Percentiles rank a stretch among this genome's conserved stretches.
Conservation (phyloP, 768 basidiomycete genomes). For the Daedaleopsis nitida region DNA sequence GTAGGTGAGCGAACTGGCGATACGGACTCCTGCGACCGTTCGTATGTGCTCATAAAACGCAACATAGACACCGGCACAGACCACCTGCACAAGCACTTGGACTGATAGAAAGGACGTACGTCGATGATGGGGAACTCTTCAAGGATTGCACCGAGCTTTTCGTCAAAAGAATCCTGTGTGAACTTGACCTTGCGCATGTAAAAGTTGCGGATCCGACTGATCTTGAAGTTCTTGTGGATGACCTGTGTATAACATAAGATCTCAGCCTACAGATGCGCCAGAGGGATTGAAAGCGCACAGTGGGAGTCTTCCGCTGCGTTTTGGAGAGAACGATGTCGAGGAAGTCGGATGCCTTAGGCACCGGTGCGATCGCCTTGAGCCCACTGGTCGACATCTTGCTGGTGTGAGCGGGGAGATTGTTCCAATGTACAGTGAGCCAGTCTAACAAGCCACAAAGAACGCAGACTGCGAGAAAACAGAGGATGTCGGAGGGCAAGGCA, state of each 20-base stretch:
- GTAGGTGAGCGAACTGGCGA: not conserved
- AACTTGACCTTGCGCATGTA: constrained; percentile 99
- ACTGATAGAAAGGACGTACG: constrained; percentile 49
- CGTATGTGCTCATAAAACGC: not conserved
- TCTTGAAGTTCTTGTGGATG: constrained; percentile 99
- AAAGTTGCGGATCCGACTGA: constrained; percentile 95
- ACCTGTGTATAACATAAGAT: constrained; percentile 49
- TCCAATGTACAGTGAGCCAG: too few species aligned
- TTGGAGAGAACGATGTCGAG: constrained; percentile 91
- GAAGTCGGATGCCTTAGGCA: constrained; percentile 94
- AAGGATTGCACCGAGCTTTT: constrained; percentile 91
- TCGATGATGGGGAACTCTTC: constrained; percentile 98
- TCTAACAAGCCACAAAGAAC: too few species aligned
- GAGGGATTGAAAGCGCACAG: constrained; percentile 47
- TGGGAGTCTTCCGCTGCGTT: constrained; percentile 97
- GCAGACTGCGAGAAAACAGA: too few species aligned
- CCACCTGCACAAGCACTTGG: too few species aligned
- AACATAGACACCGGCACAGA: too few species aligned
- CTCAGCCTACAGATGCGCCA: not conserved
- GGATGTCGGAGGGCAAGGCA: too few species aligned
- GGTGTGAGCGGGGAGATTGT: not conserved
- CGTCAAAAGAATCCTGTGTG: constrained; percentile 95
- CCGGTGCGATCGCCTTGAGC: constrained; percentile 97
- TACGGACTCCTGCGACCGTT: not conserved
- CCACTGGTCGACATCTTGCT: constrained; percentile 79